Evolutionary conservation across 2,329 filamentous ascomycete genomes (phyloP).

Genomic region (Colletotrichum sp.): DNA sequence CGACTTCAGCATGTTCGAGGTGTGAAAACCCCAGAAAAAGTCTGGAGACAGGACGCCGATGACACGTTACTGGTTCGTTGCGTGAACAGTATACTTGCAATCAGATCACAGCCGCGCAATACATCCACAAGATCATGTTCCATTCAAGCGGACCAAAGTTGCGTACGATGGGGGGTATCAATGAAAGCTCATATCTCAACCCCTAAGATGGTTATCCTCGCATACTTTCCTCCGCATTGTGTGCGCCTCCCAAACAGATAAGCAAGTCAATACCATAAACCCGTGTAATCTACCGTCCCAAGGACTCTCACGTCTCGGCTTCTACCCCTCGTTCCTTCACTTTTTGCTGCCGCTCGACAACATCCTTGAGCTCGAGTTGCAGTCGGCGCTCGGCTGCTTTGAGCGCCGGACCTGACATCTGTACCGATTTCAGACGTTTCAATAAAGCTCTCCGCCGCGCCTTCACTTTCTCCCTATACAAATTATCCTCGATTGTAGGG

Average conservation of each 20-base stretch:
- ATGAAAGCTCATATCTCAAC: background rate
- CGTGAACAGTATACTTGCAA: too few species aligned
- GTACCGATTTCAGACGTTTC: background rate
- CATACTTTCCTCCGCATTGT: background rate
- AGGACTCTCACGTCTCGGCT: background rate
- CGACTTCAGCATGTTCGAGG: background rate
- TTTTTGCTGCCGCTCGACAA: background rate
- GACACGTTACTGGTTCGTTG: too few species aligned
- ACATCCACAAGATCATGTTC: background rate
- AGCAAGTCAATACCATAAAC: background rate
- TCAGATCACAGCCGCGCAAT: background rate
- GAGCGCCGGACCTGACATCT: background rate
- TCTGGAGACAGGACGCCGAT: background rate
- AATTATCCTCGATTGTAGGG: rapidly evolving
- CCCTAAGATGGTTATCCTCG: background rate
- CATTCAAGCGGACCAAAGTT: background rate
- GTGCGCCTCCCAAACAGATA: background rate
- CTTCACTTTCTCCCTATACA: background rate
- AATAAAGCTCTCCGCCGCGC: background rate
- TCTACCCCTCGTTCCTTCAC: background rate
- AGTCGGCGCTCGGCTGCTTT: background rate
- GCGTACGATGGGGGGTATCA: background rate
- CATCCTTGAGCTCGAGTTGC: background rate
- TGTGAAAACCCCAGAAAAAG: background rate
- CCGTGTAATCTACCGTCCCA: background rate